Percentiles rank a stretch among this genome's conserved stretches.
Conservation (phyloP, 495 filamentous ascomycete species). For the Lophiotrema nucula region DNA sequence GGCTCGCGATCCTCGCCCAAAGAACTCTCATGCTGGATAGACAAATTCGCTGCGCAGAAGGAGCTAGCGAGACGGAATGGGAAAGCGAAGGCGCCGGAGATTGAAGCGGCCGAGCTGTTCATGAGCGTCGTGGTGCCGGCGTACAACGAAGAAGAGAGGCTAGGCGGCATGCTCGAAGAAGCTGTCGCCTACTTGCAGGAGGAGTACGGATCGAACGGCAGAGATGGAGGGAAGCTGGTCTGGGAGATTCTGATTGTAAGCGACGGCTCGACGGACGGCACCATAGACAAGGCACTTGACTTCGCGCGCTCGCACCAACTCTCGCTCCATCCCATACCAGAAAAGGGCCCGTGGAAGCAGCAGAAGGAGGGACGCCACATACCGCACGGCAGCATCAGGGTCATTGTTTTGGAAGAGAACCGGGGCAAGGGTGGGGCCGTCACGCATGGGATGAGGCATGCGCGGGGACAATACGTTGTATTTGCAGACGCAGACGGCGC, state of each 20-base stretch:
- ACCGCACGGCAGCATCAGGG: constrained; percentile 67
- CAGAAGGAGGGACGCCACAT: constrained; percentile 33
- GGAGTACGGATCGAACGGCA: constrained; percentile 60
- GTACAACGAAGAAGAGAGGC: constrained; percentile 86
- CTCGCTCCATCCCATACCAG: constrained; percentile 40
- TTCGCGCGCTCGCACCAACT: constrained; percentile 63
- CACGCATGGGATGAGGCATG: constrained; percentile 90
- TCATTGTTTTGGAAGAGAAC: constrained; percentile 74
- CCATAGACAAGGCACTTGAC: constrained; percentile 71
- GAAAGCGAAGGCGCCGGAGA: constrained; percentile 40
- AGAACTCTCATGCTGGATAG: constrained; percentile 79
- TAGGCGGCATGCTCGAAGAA: constrained; percentile 83
- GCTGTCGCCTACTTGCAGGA: constrained; percentile 80
- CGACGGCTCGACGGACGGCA: constrained; percentile 87
- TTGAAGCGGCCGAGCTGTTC: constrained; percentile 57
- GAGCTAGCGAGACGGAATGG: constrained; percentile 42
- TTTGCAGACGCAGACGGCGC: constrained; percentile 97
- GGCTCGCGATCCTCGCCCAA: constrained; percentile 59
- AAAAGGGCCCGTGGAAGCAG: constrained; percentile 38
- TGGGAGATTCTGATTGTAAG: constrained; percentile 97
- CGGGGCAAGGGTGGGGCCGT: constrained; percentile 95
- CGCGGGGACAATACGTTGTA: constrained; percentile 80
- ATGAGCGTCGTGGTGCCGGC: constrained; percentile 92
- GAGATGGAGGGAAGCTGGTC: neutral
- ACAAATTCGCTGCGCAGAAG: constrained; percentile 60